phyloP scores from a whole-genome alignment of 129 eudicot genomes.

The Artemisia argyi region DNA sequence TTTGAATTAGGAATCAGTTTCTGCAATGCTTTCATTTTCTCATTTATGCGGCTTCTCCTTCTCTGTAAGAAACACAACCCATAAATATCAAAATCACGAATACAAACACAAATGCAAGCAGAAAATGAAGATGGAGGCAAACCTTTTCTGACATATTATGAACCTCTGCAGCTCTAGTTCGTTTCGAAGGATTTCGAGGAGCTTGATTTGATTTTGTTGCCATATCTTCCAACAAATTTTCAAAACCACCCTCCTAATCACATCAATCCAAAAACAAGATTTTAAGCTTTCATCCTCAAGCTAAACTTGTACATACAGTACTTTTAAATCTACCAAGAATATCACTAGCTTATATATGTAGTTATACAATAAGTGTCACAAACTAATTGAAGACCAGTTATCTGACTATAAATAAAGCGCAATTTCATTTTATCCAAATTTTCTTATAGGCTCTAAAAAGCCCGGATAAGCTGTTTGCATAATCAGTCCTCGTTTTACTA shows the following conservation, averaged over 20 bases:
- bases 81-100: neutral
- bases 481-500: too few species aligned
- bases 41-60: constrained; percentile 85
- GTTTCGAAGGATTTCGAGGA: constrained; percentile 56
- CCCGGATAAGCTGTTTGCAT: neutral
- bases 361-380: too few species aligned
- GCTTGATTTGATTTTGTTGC: constrained; percentile 25
- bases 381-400: too few species aligned
- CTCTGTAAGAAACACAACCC: constrained; percentile 40
- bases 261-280: neutral
- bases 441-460: too few species aligned
- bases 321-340: too few species aligned
- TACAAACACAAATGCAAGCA: neutral
- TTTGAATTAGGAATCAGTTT: constrained; percentile 82
- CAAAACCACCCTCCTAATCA: constrained; percentile 44
- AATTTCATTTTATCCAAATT: too few species aligned
- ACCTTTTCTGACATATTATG: constrained; percentile 84
- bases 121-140: neutral
- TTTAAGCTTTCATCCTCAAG: too few species aligned
- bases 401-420: too few species aligned
- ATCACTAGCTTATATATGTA: too few species aligned
- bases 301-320: too few species aligned
- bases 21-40: constrained; percentile 84
- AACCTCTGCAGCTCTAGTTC: constrained; percentile 79
- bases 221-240: constrained; percentile 47